Evolutionary conservation across 192 early-diverging fungal genomes (phyloP).

Genomic region (Podila epicladia): DNA sequence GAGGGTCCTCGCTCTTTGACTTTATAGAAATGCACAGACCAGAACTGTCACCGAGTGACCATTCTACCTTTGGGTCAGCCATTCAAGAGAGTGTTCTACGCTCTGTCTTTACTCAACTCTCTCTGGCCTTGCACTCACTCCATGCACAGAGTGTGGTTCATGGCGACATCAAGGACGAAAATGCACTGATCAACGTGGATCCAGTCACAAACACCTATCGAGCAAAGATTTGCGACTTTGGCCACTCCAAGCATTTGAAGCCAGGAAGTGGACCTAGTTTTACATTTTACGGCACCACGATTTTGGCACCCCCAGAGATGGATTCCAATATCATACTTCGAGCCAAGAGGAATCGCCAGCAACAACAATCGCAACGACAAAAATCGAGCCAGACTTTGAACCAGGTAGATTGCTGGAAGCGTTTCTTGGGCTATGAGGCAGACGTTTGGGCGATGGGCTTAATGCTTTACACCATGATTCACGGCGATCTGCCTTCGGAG

Average conservation of each 20-base stretch:
- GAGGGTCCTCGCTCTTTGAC: constrained; percentile 17
- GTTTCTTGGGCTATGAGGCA: constrained; percentile 54
- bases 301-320: constrained; percentile 28
- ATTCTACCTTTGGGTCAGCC: constrained; percentile 1
- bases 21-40: constrained; percentile 22
- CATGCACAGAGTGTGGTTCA: constrained; percentile 16
- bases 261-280: constrained; percentile 6
- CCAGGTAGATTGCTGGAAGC: constrained; percentile 7
- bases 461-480: constrained; percentile 83
- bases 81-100: constrained; percentile 11
- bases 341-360: not conserved
- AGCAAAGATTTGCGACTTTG: constrained; percentile 20
- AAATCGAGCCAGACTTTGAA: not conserved
- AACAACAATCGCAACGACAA: not conserved
- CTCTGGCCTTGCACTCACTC: constrained; percentile 6
- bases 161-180: constrained; percentile 30
- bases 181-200: constrained; percentile 14
- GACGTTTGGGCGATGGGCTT: constrained; percentile 94
- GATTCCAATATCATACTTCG: constrained; percentile 8
- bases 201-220: constrained; percentile 7
- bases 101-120: constrained; percentile 20
- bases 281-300: constrained; percentile 19
- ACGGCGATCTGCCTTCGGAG: constrained; percentile 68
- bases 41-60: not conserved
- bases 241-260: constrained; percentile 20